These are phyloP conservation scores for Podospora tetraspora DNA, from an alignment of 495 filamentous ascomycete species.

Conservation along the genomic window DNA sequence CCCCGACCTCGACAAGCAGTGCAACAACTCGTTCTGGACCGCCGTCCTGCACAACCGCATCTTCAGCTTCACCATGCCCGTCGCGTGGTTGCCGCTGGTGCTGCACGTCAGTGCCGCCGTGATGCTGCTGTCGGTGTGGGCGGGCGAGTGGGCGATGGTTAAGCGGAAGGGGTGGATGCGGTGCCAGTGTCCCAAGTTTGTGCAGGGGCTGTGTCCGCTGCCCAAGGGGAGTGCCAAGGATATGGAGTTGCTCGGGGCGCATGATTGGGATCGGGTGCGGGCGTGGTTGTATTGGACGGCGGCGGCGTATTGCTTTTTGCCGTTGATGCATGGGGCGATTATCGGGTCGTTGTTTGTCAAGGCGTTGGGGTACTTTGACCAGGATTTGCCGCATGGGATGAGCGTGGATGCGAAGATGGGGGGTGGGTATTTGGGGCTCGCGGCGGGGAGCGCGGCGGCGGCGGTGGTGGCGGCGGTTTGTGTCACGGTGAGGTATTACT, in stretches of 20 bases:
- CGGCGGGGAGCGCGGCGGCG: background rate
- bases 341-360: background rate
- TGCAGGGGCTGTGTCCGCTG: background rate
- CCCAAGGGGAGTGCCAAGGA: background rate
- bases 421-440: background rate
- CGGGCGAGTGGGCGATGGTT: background rate
- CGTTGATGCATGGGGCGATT: background rate
- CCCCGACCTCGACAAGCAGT: background rate
- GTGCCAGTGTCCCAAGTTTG: background rate
- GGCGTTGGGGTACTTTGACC: background rate
- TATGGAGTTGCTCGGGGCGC: background rate
- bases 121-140: background rate
- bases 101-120: background rate
- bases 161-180: constrained; percentile 1
- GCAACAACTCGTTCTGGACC: constrained; percentile 1
- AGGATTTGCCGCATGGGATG: background rate
- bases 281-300: background rate
- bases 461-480: background rate
- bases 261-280: background rate
- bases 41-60: background rate
- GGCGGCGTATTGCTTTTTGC: background rate
- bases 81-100: background rate
- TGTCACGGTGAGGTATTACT: background rate
- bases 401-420: background rate
- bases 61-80: background rate